Evolutionary conservation across 1,284 basidiomycete species (phyloP).

Genomic region (Clitocybe nebularis): DNA sequence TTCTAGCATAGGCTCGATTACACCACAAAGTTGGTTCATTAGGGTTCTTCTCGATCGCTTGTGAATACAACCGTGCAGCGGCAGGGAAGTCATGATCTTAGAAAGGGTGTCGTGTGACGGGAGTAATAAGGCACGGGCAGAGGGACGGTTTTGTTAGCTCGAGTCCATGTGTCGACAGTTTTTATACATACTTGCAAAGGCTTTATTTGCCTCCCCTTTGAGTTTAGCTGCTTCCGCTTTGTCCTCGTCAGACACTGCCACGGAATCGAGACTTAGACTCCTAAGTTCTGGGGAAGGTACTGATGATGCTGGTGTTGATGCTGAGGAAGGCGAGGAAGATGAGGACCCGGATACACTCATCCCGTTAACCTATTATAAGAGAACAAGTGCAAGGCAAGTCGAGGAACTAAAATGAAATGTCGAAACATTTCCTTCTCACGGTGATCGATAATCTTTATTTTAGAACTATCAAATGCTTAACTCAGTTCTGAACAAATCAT

Average conservation of each 20-base stretch:
- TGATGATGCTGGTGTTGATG: slow-evolving; percentile 50
- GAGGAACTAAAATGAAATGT: not conserved
- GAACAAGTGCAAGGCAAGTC: not conserved
- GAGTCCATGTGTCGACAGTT: not conserved
- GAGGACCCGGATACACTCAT: slow-evolving; percentile 45
- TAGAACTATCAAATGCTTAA: too few relatives aligned
- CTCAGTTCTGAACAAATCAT: too few relatives aligned
- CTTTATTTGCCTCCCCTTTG: slow-evolving; percentile 84
- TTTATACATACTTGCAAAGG: slow-evolving; percentile 63
- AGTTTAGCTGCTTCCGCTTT: slow-evolving; percentile 62
- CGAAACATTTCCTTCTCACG: not conserved
- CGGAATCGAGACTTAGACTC: slow-evolving; percentile 41
- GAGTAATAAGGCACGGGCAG: not conserved
- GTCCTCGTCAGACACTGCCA: slow-evolving; percentile 62
- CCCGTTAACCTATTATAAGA: not conserved
- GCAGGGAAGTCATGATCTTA: slow-evolving; percentile 42
- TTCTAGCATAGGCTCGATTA: slow-evolving; percentile 75
- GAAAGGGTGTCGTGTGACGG: slow-evolving; percentile 1
- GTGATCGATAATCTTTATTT: not conserved
- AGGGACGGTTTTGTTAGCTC: slow-evolving; percentile 1
- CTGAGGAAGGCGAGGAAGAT: slow-evolving; percentile 39
- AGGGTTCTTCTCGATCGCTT: slow-evolving; percentile 79
- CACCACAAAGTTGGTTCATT: slow-evolving; percentile 75
- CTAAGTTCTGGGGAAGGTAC: slow-evolving; percentile 55
- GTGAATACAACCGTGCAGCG: slow-evolving; percentile 67